Evolutionary conservation across 176 grass and related monocot genomes (phyloP).

Genomic region (Elaeis guineensis): DNA sequence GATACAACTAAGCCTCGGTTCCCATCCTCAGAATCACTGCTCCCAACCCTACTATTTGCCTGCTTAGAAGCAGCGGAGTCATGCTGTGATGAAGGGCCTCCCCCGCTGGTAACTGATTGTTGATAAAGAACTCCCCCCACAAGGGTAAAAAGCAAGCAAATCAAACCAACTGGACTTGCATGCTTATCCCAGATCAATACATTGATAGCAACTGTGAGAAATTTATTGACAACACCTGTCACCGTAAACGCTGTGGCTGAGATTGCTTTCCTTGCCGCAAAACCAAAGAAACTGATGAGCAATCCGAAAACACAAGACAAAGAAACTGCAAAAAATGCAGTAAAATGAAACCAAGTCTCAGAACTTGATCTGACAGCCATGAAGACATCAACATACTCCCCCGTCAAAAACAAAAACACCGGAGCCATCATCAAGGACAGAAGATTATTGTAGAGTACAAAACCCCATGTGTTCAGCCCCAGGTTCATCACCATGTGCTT

Average conservation of each 20-base stretch:
- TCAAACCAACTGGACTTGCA: slow-evolving; percentile 25
- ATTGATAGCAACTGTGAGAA: slow-evolving; percentile 78
- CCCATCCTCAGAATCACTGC: slow-evolving; percentile 30
- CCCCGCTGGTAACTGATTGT: slow-evolving; percentile 54
- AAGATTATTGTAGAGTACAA: slow-evolving; percentile 76
- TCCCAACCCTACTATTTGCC: slow-evolving; percentile 7
- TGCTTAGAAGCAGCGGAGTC: slow-evolving; percentile 11
- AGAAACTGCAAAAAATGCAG: slow-evolving; percentile 51
- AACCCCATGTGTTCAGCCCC: slow-evolving; percentile 77
- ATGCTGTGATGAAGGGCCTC: slow-evolving; percentile 11
- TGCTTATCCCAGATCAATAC: slow-evolving; percentile 89
- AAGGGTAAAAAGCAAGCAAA: slow-evolving; percentile 64
- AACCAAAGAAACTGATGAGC: slow-evolving; percentile 85
- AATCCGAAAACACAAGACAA: slow-evolving; percentile 64
- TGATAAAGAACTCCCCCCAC: slow-evolving; percentile 66
- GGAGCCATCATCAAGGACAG: slow-evolving; percentile 61
- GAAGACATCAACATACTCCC: slow-evolving; percentile 43
- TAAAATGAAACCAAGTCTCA: slow-evolving; percentile 44
- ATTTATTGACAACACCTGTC: slow-evolving; percentile 76
- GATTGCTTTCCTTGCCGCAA: slow-evolving; percentile 57
- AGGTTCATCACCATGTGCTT: slow-evolving; percentile 74
- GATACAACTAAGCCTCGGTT: slow-evolving; percentile 39
- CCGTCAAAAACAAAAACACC: slow-evolving; percentile 62
- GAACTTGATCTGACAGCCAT: slow-evolving; percentile 20
- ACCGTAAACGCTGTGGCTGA: slow-evolving; percentile 86